phyloP scores from a whole-genome alignment of 2,329 filamentous ascomycete species.

The Trichoderma atrobrunneum region DNA sequence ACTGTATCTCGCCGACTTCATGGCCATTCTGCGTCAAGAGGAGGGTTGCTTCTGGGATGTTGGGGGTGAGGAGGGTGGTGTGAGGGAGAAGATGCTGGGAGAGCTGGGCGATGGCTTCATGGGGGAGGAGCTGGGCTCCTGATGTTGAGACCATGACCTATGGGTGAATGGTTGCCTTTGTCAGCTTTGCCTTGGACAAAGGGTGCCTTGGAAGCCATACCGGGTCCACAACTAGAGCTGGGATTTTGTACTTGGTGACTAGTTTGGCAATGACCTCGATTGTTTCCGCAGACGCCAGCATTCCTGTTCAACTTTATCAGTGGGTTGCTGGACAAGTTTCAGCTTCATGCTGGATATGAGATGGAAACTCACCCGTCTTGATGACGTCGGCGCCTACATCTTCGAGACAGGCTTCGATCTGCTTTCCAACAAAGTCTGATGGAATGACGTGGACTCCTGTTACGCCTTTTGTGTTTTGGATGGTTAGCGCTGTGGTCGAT shows the following conservation, averaged over 20 bases:
- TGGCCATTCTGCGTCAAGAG: slow-evolving; percentile 56
- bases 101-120: slow-evolving; percentile 61
- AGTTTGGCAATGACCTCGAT: slow-evolving; percentile 36
- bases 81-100: slow-evolving; percentile 59
- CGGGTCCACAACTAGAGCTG: slow-evolving; percentile 38
- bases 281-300: slow-evolving; percentile 39
- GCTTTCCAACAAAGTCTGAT: slow-evolving; percentile 73
- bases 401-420: slow-evolving; percentile 79
- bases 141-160: slow-evolving; percentile 91
- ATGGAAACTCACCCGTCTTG: slow-evolving; percentile 68
- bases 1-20: slow-evolving; percentile 42
- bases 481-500: slow-evolving; percentile 91
- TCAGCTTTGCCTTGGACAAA: neutral
- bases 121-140: slow-evolving; percentile 66
- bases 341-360: neutral
- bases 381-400: slow-evolving; percentile 88
- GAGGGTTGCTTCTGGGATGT: slow-evolving; percentile 70
- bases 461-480: slow-evolving; percentile 87
- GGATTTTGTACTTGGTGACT: slow-evolving; percentile 32
- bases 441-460: slow-evolving; percentile 77
- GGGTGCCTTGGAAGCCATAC: slow-evolving; percentile 26
- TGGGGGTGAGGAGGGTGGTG: slow-evolving; percentile 71
- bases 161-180: neutral
- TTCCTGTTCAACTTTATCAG: slow-evolving; percentile 29
- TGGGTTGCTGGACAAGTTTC: neutral